These are phyloP conservation scores for Polytrichum commune DNA, from an alignment of 225 moss, liverwort and hornwort species.

Conservation along the genomic window DNA sequence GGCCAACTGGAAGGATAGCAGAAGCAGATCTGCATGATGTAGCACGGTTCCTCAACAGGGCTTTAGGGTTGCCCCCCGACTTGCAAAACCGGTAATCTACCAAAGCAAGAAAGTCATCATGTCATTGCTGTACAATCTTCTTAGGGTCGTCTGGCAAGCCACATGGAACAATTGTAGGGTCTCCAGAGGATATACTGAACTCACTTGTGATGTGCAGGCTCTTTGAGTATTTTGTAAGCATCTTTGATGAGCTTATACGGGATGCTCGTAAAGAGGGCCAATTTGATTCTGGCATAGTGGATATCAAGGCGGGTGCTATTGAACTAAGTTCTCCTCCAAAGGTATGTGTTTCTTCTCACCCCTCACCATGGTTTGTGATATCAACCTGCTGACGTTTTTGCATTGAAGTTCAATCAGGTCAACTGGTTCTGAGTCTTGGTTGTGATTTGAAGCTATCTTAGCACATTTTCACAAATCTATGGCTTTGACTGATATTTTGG, in stretches of 20 bases:
- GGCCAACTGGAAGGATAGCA: slow-evolving; percentile 80
- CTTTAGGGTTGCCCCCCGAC: slow-evolving; percentile 82
- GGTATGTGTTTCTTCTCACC: slow-evolving; percentile 13
- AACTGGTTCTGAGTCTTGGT: too few species aligned
- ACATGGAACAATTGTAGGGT: too few species aligned
- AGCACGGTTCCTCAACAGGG: slow-evolving; percentile 92
- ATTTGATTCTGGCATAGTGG: slow-evolving; percentile 98
- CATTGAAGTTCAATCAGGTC: too few species aligned
- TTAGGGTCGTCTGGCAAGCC: too few species aligned
- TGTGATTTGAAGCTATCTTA: too few species aligned
- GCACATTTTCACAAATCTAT: too few species aligned
- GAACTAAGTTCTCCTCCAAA: slow-evolving; percentile 77
- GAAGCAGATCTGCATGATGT: slow-evolving; percentile 94
- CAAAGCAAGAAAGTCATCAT: too few species aligned
- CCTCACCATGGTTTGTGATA: not conserved
- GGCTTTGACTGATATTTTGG: too few species aligned
- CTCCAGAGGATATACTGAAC: not conserved
- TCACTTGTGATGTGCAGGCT: slow-evolving; percentile 37
- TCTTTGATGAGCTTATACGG: slow-evolving; percentile 91
- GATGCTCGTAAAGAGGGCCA: slow-evolving; percentile 95
- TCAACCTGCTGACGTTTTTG: too few species aligned
- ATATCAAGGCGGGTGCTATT: slow-evolving; percentile 85
- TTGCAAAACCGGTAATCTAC: slow-evolving; percentile 73
- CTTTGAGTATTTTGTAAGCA: slow-evolving; percentile 87
- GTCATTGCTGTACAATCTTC: too few species aligned